Evolutionary conservation across 768 basidiomycete genomes (phyloP).

Genomic region (Pisolithus sp.): DNA sequence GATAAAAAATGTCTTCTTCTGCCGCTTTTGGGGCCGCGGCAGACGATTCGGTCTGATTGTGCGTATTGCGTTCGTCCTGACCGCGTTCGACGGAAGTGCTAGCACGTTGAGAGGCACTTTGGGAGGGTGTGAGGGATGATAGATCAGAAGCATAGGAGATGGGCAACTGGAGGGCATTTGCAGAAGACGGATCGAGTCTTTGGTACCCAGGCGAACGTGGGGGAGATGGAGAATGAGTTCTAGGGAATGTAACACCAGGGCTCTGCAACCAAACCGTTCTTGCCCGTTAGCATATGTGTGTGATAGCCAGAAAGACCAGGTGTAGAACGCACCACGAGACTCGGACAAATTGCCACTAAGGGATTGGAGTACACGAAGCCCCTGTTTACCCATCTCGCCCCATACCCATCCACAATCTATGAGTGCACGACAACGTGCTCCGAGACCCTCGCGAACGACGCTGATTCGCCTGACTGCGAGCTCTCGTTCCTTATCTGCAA

Average conservation of each 20-base stretch:
- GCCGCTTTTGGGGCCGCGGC: not conserved
- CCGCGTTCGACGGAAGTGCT: slow-evolving; percentile 13
- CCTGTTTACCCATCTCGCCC: slow-evolving; percentile 62
- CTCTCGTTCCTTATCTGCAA: slow-evolving; percentile 64
- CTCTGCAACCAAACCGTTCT: not conserved
- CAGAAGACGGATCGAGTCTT: slow-evolving; percentile 5
- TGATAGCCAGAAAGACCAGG: not conserved
- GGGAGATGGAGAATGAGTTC: slow-evolving; percentile 3
- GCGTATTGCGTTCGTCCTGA: slow-evolving; percentile 10
- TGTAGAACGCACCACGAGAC: slow-evolving; percentile 1
- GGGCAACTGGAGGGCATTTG: slow-evolving; percentile 11
- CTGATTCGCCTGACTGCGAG: slow-evolving; percentile 45
- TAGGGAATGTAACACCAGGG: not conserved
- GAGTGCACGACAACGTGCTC: slow-evolving; percentile 56
- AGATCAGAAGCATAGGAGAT: slow-evolving; percentile 40
- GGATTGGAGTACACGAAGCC: slow-evolving; percentile 29
- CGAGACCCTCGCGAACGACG: slow-evolving; percentile 58
- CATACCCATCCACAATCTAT: slow-evolving; percentile 64
- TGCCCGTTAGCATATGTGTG: not conserved
- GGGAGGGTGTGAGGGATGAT: slow-evolving; percentile 70
- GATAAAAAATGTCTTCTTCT: slow-evolving; percentile 1
- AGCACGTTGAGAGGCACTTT: slow-evolving; percentile 60
- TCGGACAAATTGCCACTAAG: slow-evolving; percentile 1
- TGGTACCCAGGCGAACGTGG: not conserved
- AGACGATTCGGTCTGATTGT: slow-evolving; percentile 1